These are phyloP conservation scores for Yamadazyma olivae DNA, from an alignment of 805 yeast species.

Conservation along the genomic window DNA sequence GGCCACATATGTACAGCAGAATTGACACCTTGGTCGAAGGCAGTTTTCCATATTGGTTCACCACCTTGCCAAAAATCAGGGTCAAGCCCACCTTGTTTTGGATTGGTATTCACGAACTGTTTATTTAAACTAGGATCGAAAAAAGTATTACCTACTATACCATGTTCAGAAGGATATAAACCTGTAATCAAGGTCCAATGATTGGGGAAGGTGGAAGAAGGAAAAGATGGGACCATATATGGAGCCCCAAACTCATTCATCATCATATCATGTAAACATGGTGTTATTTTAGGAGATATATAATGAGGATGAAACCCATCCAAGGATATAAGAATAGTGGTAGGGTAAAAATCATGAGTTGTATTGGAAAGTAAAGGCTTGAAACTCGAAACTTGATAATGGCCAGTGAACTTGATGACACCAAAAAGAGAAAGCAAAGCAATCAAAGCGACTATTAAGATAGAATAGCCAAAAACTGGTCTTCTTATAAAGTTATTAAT, in stretches of 20 bases:
- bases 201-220: slow-evolving; percentile 86
- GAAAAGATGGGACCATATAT: slow-evolving; percentile 83
- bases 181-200: slow-evolving; percentile 94
- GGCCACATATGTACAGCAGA: slow-evolving; percentile 97
- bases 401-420: neutral
- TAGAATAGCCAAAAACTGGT: neutral
- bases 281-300: slow-evolving; percentile 63
- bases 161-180: slow-evolving; percentile 76
- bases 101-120: slow-evolving; percentile 63
- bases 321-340: slow-evolving; percentile 75
- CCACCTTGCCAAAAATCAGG: slow-evolving; percentile 79
- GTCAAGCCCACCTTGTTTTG: slow-evolving; percentile 46
- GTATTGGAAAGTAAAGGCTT: slow-evolving; percentile 48
- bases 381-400: neutral
- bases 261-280: slow-evolving; percentile 60
- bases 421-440: neutral
- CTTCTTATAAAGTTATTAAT: neutral
- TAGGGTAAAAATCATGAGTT: slow-evolving; percentile 67
- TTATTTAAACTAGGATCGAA: slow-evolving; percentile 55
- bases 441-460: neutral
- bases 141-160: slow-evolving; percentile 81
- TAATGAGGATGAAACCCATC: slow-evolving; percentile 94
- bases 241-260: slow-evolving; percentile 63
- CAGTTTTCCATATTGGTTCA: slow-evolving; percentile 85
- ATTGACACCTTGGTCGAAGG: slow-evolving; percentile 54